Conservation (phyloP, 2,329 filamentous ascomycete genomes). For the Fusarium sp. region DNA sequence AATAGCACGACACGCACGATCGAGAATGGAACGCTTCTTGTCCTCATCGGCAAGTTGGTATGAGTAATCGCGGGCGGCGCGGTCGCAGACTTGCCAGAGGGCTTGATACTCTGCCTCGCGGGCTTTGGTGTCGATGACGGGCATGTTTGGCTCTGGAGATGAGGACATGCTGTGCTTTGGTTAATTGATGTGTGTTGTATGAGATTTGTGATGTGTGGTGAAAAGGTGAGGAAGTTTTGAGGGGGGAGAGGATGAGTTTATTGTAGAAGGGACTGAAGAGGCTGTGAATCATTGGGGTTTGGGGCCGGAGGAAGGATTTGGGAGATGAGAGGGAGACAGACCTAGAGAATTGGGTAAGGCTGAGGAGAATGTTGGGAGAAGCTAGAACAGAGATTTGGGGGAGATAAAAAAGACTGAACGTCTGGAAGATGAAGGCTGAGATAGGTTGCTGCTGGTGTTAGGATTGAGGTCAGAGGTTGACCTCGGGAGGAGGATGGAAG, state of each 20-base stretch:
- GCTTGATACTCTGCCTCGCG: slow-evolving; percentile 47
- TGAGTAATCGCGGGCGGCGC: slow-evolving; percentile 21
- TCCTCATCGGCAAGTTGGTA: slow-evolving; percentile 18
- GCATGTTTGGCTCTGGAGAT: slow-evolving; percentile 2
- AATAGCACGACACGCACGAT: slow-evolving; percentile 2
- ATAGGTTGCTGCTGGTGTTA: not conserved
- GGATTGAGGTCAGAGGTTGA: not conserved
- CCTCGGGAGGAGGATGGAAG: not conserved
- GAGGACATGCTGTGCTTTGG: not conserved
- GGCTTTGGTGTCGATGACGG: not conserved
- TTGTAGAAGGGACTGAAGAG: not conserved
- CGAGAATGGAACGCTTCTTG: slow-evolving; percentile 25
- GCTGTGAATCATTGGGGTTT: not conserved
- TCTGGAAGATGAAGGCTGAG: accelerated
- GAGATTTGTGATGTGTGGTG: not conserved
- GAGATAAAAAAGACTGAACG: not conserved
- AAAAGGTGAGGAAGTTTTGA: not conserved
- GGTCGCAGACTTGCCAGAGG: slow-evolving; percentile 45
- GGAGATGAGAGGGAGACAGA: not conserved
- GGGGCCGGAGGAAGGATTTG: no score
- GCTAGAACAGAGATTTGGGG: not conserved
- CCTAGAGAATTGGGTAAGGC: not conserved
- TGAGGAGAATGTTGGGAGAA: not conserved
- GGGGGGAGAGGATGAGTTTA: not conserved
- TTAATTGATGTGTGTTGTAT: not conserved